These are phyloP conservation scores for Trichomonascus vanleenenianus DNA, from an alignment of 805 yeast species.

Conservation along the genomic window DNA sequence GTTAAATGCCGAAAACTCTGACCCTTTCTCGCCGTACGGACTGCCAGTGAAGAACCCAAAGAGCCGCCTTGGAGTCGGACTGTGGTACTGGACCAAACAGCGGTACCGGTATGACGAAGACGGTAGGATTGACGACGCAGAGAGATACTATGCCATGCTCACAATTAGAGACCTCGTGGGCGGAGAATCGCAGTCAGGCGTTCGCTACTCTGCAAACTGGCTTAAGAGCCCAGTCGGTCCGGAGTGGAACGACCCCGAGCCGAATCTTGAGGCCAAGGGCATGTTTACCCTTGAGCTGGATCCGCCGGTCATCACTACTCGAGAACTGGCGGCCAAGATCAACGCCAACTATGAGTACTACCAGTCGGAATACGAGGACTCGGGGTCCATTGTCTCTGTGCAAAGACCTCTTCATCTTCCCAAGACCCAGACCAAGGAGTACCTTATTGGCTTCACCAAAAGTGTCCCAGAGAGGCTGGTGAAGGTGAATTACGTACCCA, in stretches of 20 bases:
- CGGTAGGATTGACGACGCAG: background rate
- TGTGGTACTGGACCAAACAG: conserved; percentile 24
- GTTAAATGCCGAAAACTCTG: background rate
- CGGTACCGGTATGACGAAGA: background rate
- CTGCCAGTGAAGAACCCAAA: conserved; percentile 25
- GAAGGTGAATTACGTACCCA: conserved; percentile 21
- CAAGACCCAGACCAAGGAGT: conserved; percentile 8
- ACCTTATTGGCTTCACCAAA: conserved; percentile 20
- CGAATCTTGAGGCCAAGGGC: conserved; percentile 22
- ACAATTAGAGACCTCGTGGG: conserved; percentile 14
- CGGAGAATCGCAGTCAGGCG: conserved; percentile 6
- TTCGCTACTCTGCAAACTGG: conserved; percentile 19
- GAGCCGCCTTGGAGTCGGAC: conserved; percentile 26
- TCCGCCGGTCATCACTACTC: conserved; percentile 28
- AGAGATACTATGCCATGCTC: conserved; percentile 15
- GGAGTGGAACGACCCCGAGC: conserved; percentile 12
- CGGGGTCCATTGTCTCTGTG: background rate
- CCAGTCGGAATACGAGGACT: too few relatives aligned
- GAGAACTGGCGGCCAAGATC: conserved; percentile 10
- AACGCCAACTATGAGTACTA: conserved; percentile 5
- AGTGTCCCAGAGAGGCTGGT: conserved; percentile 23
- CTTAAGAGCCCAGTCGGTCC: conserved; percentile 8
- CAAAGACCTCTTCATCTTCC: conserved; percentile 4
- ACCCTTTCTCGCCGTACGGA: conserved; percentile 21
- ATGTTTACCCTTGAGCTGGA: conserved; percentile 27